phyloP scores from a whole-genome alignment of 208 protist species.

The Leishmania tarentolae region DNA sequence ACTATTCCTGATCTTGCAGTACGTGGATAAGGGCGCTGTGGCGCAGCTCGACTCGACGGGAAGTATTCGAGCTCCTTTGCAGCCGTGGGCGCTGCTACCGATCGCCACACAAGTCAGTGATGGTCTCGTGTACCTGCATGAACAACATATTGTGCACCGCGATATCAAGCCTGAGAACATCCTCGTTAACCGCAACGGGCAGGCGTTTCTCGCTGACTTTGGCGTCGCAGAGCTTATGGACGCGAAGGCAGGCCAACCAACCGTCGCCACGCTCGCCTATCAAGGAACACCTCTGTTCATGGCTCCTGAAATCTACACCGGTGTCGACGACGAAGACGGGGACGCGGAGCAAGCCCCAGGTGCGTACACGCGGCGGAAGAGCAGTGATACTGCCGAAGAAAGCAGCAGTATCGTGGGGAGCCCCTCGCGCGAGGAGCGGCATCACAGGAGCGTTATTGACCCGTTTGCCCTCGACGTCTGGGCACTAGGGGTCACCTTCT shows the following conservation, averaged over 20 bases:
- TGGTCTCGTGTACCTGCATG: constrained; percentile 73
- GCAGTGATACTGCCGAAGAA: not conserved
- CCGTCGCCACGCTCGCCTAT: constrained; percentile 51
- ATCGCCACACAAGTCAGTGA: constrained; percentile 64
- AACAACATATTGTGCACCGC: constrained; percentile 78
- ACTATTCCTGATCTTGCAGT: constrained; percentile 94
- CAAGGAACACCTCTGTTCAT: constrained; percentile 83
- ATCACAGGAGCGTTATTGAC: constrained; percentile 33
- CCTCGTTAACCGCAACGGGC: constrained; percentile 55
- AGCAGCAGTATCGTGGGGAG: not conserved
- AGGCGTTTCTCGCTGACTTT: constrained; percentile 83
- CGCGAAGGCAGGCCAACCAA: constrained; percentile 32
- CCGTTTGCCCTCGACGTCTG: constrained; percentile 88
- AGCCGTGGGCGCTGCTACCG: constrained; percentile 30
- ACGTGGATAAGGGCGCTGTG: constrained; percentile 75
- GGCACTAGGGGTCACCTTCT: constrained; percentile 90
- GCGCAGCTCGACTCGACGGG: constrained; percentile 35
- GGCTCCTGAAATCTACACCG: constrained; percentile 70
- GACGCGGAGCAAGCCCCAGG: not conserved
- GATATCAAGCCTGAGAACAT: constrained; percentile 92
- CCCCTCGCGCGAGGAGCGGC: not conserved
- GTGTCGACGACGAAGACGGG: constrained; percentile 16
- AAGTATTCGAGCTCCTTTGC: constrained; percentile 49
- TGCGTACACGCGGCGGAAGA: not conserved
- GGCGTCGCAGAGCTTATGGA: constrained; percentile 82